Base-by-base conservation (phyloP, 805 yeast genomes). In the Ascoidea rubescens region DNA sequence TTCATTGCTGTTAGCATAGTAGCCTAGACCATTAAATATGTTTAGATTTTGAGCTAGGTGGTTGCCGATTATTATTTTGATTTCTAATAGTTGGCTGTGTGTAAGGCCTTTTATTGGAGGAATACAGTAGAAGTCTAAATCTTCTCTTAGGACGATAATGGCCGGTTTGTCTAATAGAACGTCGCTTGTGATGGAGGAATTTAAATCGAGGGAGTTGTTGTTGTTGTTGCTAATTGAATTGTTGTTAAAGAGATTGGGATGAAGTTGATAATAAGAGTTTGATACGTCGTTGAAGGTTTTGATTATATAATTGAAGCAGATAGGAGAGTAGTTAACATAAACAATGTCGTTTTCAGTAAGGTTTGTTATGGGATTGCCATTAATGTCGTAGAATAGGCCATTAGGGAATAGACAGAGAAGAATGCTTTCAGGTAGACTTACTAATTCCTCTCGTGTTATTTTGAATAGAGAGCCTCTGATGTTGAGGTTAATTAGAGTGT, bases 401-500 rank as follows among this genome's bases (percentile, higher is more conserved):
- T 86, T 87, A 14, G 96, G 96, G 62, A 88, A 87, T 28, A 93
- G 69, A 60, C 96, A 87, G 52, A 90, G 75, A 53, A 93, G 70
- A 30, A 93, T 79, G 55, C 90, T 81, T 64, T 93, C 99, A 0
- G 99, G 99, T 37, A 93, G 71, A 51, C 88, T 80, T 87, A 90
- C 83, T 58, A 93, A 74, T 64, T 88, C 96, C 59, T 87, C 95
- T 56, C 96, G 74, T 5, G 95, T 81, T 49, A 93, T 82, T 50
- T 80, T 78, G 65, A 90, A 88, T 56, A 73, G 69, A 16, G 67
- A 68, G 17, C 95, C 96, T 50, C 96, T 77, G 51, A 91, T 75
- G 61, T 87, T 82, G 67, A 91, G 72, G 61, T 79, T 82, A 52
- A 91, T 86, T 55, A 80, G 75, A 5, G 90, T 80, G 63, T 77